Percentiles rank a stretch among this genome's conserved stretches.
Evolutionary conservation across 306 rosid species (phyloP).

Genomic region (Castanea mollissima): DNA sequence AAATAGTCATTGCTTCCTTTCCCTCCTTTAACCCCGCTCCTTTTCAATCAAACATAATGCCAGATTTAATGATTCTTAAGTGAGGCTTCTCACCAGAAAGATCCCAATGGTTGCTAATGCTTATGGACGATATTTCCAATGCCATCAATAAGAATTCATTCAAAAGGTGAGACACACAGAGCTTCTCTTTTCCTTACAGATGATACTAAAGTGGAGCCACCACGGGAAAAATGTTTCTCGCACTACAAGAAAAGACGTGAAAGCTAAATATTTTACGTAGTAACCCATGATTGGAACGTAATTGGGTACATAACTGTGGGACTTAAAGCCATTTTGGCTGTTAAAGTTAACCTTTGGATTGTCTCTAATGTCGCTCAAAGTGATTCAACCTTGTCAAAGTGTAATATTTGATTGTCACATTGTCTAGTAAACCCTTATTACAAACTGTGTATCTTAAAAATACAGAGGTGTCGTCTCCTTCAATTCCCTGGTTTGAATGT

Average conservation of each 20-base stretch:
- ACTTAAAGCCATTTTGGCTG: too few species aligned
- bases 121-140: too few species aligned
- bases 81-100: not conserved
- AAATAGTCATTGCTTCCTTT: not conserved
- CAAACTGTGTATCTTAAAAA: not conserved
- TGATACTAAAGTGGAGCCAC: too few species aligned
- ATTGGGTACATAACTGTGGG: too few species aligned
- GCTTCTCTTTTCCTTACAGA: too few species aligned
- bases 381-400: slow-evolving; percentile 22
- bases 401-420: slow-evolving; percentile 39
- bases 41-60: not conserved
- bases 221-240: too few species aligned
- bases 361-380: slow-evolving; percentile 37
- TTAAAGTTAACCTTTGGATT: slow-evolving; percentile 17
- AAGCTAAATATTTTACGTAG: too few species aligned
- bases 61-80: not conserved
- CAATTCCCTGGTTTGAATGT: slow-evolving; percentile 21
- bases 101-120: too few species aligned
- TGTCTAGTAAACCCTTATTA: slow-evolving; percentile 35
- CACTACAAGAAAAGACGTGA: too few species aligned
- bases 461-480: not conserved
- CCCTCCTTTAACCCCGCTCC: not conserved
- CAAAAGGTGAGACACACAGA: too few species aligned
- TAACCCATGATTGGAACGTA: too few species aligned
- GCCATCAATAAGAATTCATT: too few species aligned